A percentile compares a stretch with the other conserved stretches of the same genome.
Evolutionary conservation across 805 yeast genomes (phyloP).

Genomic region (Wickerhamiella vanderwaltii): DNA sequence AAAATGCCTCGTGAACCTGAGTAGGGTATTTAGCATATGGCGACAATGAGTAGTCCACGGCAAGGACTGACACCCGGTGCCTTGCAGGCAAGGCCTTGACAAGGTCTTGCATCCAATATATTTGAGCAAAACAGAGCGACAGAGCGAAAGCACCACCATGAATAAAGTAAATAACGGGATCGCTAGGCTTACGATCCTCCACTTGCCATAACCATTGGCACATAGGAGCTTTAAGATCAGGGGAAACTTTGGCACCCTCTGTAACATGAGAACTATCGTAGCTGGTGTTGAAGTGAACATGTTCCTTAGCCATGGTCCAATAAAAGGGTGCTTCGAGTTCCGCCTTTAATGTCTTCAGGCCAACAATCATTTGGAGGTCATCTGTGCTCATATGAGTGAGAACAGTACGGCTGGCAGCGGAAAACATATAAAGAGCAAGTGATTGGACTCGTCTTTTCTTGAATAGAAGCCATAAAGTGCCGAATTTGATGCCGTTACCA

Average conservation of each 20-base stretch:
- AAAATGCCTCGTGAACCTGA: slow-evolving; percentile 21
- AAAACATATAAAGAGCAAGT: slow-evolving; percentile 5
- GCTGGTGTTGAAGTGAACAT: slow-evolving; percentile 2
- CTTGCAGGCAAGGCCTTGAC: slow-evolving; percentile 12
- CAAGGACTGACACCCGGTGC: slow-evolving; percentile 20
- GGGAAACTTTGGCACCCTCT: neutral
- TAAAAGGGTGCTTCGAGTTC: slow-evolving; percentile 9
- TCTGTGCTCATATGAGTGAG: slow-evolving; percentile 31
- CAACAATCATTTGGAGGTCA: slow-evolving; percentile 61
- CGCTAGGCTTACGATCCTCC: slow-evolving; percentile 18
- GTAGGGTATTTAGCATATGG: slow-evolving; percentile 21
- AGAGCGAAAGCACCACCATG: slow-evolving; percentile 24
- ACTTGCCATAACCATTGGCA: slow-evolving; percentile 20
- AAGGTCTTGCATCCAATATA: slow-evolving; percentile 15
- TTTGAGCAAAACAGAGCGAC: slow-evolving; percentile 16
- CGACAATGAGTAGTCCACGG: slow-evolving; percentile 25
- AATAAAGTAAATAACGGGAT: slow-evolving; percentile 22
- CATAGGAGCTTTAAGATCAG: slow-evolving; percentile 10
- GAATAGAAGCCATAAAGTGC: slow-evolving; percentile 2
- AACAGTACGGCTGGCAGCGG: slow-evolving; percentile 10
- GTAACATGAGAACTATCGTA: neutral
- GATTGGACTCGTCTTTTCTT: neutral
- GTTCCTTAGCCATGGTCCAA: neutral
- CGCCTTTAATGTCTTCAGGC: slow-evolving; percentile 33
- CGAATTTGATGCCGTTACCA: neutral